Evolutionary conservation across 2,329 filamentous ascomycete species (phyloP), one percentile per base, ranked within the genome.

Genomic region (Fusarium kyushuense): DNA sequence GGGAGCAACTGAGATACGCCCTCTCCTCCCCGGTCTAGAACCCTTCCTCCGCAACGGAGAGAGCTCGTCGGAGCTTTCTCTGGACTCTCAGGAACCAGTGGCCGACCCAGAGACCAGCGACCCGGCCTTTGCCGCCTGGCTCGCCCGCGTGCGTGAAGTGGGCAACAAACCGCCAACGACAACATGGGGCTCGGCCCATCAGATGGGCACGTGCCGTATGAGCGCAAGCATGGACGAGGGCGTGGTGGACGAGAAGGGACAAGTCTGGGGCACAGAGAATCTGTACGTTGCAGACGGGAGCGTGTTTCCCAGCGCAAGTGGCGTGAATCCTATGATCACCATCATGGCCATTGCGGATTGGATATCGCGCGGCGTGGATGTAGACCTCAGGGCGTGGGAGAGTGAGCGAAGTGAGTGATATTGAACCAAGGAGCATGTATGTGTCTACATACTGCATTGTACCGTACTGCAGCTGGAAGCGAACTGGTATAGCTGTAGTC

Each of bases 271-370:
- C 2, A 84, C 82, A 1, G 80, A 88, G 71, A 86, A 85, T 1
- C 74, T 94, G 71, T 93, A 88, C 74, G 87, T 94, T 19, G 87
- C 89, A 12, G 92, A 95, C 77, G 88, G 90, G 43, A 93, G 90
- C 76, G 89, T 93, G 13, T 91, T 94, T 64, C 92, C 91, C 2
- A 90, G 86, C 58, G 91, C 91, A 13, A 92, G 88, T 75, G 92
- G 92, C 2, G 91, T 94, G 30, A 94, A 94, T 76, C 92, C 92
- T 14, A 94, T 95, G 92, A 82, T 94, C 42, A 93, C 91, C 14
- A 85, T 83, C 58, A 93, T 94, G 92, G 87, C 87, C 2, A 85
- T 92, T 72, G 83, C 88, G 48, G 87, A 92, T 74, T 87, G 86
- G 79, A 89, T 92, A 64, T 87, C 87, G 5, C 81, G 84, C 72